A percentile compares a stretch with the other conserved stretches of the same genome.
Conservation (phyloP, 2,329 filamentous ascomycete genomes). For the Aspergillus felis region DNA sequence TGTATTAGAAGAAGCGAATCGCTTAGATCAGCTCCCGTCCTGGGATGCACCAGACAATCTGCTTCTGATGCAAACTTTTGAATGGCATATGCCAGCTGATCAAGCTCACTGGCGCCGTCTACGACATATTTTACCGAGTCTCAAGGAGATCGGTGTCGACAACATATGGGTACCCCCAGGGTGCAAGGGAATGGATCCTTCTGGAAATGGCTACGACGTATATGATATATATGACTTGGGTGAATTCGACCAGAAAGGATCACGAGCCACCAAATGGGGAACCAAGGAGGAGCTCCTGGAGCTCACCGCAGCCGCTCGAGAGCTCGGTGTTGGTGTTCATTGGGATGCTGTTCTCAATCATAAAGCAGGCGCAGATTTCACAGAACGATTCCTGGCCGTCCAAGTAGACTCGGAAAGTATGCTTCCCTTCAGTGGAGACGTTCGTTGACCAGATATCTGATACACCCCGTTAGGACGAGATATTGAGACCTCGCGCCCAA, state of each 20-base stretch:
- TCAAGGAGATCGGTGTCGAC: constrained; percentile 59
- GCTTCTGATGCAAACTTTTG: constrained; percentile 66
- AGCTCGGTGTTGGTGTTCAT: constrained; percentile 55
- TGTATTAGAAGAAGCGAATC: constrained; percentile 18
- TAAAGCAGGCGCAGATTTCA: constrained; percentile 64
- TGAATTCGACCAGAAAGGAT: constrained; percentile 69
- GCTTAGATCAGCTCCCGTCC: constrained; percentile 25
- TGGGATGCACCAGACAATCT: constrained; percentile 32
- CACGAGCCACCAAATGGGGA: constrained; percentile 65
- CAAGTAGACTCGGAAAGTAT: constrained; percentile 57
- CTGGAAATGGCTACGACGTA: constrained; percentile 65
- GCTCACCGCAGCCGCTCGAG: constrained; percentile 50
- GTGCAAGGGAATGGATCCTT: constrained; percentile 61
- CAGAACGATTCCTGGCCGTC: constrained; percentile 59
- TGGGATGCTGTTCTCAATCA: constrained; percentile 73
- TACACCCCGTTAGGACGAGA: constrained; percentile 46
- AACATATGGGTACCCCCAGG: constrained; percentile 67
- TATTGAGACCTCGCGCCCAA: constrained; percentile 50
- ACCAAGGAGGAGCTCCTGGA: constrained; percentile 56
- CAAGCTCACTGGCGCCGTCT: constrained; percentile 60
- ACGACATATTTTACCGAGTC: constrained; percentile 46
- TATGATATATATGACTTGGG: constrained; percentile 69
- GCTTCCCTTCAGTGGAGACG: neutral
- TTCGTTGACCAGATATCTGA: neutral
- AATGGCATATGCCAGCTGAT: constrained; percentile 66